Evolutionary conservation across 352 stramenopile genomes (phyloP), one percentile per base, ranked within the genome.

Genomic region (Phytophthora agathidicida): DNA sequence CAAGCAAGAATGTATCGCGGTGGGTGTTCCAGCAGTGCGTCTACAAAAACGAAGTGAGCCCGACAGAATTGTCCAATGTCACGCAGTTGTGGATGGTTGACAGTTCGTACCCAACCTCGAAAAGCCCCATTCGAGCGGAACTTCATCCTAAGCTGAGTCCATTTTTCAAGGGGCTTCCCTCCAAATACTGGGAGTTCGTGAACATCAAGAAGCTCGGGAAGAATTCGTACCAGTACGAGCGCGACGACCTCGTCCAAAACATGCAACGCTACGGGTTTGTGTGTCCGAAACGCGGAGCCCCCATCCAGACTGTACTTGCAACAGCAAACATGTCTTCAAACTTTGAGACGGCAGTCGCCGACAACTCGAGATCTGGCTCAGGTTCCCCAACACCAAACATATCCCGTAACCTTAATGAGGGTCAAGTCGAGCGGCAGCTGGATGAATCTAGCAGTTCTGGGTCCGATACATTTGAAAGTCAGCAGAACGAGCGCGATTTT

Each of bases 1-100:
- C 30, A 7, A 39, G 59, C 30, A 58, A 68, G 16, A 59, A 62
- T 16, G 48, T 62, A 3, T 79, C 68, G 7, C 60, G 39, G 7
- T 81, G 70, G 50, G 72, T 54, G 7, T 81, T 66, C 28, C 72
- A 81, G 38, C 42, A 66, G 36, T 82, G 69, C 53, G 47, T 55
- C 3, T 65, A 64, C 28, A 42, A 42, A 3, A 42, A 55, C 7
- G 57, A 72, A 43, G 30, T 46, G 16, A 69, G 51, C 27, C 67
- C 67, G 1, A 60, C 31, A 5, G 26, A 39, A 11, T 51, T 19
- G 31, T 75, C 67, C 24, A 62, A 61, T 13, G 62, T 75, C 24
- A 69, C 52, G n/a, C 61, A 73, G 24, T 27, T 60, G 10, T 76
- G 67, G 67, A 65, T 70, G 43, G 31, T 70, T 8, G 36, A 61